phyloP scores from a whole-genome alignment of 257 asterid species.

The Solanum megistacrolobum region DNA sequence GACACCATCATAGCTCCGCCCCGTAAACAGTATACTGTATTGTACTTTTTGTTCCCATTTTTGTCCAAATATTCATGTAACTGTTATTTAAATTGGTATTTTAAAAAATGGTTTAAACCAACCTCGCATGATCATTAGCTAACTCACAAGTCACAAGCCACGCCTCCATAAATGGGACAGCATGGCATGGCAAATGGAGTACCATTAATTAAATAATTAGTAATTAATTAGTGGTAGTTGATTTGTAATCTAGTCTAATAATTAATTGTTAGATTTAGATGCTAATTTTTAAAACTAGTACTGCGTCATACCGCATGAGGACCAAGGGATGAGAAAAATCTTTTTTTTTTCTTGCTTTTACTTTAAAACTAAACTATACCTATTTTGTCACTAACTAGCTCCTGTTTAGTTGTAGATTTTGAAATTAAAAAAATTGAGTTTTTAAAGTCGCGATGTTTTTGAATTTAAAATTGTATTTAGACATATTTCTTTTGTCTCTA shows the following conservation, averaged over 20 bases:
- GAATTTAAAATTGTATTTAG: no score
- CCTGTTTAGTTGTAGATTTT: neutral
- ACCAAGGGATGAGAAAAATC: neutral
- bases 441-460: neutral
- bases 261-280: neutral
- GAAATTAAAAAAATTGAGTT: neutral
- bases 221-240: neutral
- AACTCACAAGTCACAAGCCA: neutral
- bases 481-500: no score
- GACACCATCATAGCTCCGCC: neutral
- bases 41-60: neutral
- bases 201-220: neutral
- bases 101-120: neutral
- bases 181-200: neutral
- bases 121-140: neutral
- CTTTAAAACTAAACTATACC: neutral
- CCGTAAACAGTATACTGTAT: neutral
- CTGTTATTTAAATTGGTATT: neutral
- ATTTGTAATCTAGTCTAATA: neutral
- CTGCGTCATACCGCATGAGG: neutral
- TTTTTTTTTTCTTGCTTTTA: neutral
- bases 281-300: neutral
- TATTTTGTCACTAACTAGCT: neutral
- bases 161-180: neutral
- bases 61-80: neutral